Evolutionary conservation across 2,329 filamentous ascomycete genomes (phyloP).

Genomic region (Colletotrichum cereale): DNA sequence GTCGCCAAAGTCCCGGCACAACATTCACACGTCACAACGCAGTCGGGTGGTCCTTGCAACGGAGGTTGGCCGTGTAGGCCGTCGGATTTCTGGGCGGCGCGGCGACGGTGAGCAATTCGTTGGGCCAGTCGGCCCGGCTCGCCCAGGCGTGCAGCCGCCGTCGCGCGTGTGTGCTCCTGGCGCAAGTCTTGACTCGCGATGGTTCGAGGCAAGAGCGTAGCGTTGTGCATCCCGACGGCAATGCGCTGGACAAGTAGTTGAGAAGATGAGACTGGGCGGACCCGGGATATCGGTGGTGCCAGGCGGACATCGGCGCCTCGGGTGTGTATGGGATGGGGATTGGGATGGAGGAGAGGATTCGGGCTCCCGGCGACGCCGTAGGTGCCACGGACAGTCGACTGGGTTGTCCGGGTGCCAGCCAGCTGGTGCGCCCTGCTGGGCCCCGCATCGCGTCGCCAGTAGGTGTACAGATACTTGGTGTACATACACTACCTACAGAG

Average conservation of each 20-base stretch:
- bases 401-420: not conserved
- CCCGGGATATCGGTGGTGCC: not conserved
- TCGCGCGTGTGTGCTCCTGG: not conserved
- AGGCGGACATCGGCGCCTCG: conserved; percentile 10
- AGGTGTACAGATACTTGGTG: not conserved
- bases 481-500: not conserved
- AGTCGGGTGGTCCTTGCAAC: not conserved
- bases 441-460: not conserved
- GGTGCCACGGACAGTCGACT: conserved; percentile 18
- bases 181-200: conserved; percentile 18
- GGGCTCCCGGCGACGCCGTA: conserved; percentile 32
- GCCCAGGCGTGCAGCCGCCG: not conserved
- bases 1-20: not conserved
- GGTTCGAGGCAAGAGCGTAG: conserved; percentile 2
- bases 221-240: not conserved
- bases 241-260: not conserved
- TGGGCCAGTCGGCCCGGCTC: not conserved
- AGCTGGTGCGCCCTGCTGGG: not conserved
- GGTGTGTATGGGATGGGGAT: conserved; percentile 1
- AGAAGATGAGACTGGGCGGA: not conserved
- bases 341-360: not conserved
- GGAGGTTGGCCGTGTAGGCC: conserved; percentile 2
- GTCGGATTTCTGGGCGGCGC: not conserved
- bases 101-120: not conserved
- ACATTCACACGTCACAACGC: not conserved